These are phyloP conservation scores for Fraxinus sp. DNA, from an alignment of 305 asterid species.

Conservation along the genomic window DNA sequence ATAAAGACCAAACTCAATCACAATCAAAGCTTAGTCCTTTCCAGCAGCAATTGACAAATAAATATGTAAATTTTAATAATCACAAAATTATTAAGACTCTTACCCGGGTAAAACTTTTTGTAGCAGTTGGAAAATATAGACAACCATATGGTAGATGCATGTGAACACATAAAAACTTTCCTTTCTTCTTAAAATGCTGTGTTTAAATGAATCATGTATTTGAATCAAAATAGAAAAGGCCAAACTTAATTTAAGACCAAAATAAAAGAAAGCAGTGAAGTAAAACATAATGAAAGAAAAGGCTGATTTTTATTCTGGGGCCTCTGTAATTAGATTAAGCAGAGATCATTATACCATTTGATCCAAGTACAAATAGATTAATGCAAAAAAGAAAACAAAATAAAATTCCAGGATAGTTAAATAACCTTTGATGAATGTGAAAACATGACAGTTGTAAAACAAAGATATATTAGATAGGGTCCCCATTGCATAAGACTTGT, in stretches of 20 bases:
- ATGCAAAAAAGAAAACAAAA: too few relatives aligned
- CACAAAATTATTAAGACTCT: neutral
- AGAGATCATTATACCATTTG: too few relatives aligned
- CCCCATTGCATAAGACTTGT: neutral
- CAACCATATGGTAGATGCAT: neutral
- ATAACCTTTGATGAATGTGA: neutral
- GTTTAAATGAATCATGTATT: neutral
- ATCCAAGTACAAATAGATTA: too few relatives aligned
- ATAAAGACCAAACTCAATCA: neutral
- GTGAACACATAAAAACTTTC: neutral
- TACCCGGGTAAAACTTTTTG: neutral
- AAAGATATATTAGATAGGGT: neutral
- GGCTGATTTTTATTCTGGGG: too few relatives aligned
- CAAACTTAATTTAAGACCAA: neutral
- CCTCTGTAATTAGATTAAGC: too few relatives aligned
- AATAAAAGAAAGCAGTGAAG: neutral
- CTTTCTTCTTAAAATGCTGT: neutral
- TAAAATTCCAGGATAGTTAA: neutral
- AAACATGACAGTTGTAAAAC: neutral
- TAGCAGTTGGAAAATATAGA: neutral
- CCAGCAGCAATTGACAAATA: neutral
- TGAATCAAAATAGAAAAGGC: neutral
- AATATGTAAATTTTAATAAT: neutral
- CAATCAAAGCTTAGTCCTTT: neutral
- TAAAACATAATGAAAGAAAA: neutral